Base-by-base conservation (phyloP, 2,329 filamentous ascomycete species). In the Ophioceras dolichostomum region DNA sequence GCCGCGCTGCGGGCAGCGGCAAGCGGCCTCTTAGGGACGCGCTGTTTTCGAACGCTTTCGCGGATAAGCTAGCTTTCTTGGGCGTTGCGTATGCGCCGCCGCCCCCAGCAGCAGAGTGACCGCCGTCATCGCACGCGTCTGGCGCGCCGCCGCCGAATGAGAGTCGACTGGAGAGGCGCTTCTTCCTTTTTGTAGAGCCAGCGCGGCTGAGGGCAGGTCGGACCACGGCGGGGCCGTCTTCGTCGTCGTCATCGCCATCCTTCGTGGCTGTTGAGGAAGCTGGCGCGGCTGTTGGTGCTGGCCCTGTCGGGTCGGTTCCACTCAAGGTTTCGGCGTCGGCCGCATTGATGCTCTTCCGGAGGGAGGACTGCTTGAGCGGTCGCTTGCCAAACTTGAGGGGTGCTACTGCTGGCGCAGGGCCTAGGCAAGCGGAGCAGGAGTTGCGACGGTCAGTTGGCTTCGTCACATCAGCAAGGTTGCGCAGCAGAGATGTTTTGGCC, bases 131-230 rank as follows among this genome's bases (percentile, higher is more conserved):
- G 5, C 64, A 65, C 41, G 69, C 67, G 14, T 67, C 65, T 1
- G 21, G 14, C 17, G 36, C 69, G 34, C 70, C 67, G 20, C 65
- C 65, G 0, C 79, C 84, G 54, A 94, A 93, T 0, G 86, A 93
- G 17, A 93, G 67, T 6, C 82, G 75, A 3, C 84, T 69, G 13
- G 76, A 48, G 3, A 62, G 56, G 2, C 65, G 76, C 4, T 81
- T 79, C 51, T 84, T 89, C 40, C 78, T 73, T 39, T 67, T 73
- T 7, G 60, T 47, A 1, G 70, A 72, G 10, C 59, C 60, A 0
- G 65, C 60, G 10, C 68, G 65, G 26, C 60, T 61, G 2, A 68
- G 42, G 0, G 56, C 52, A 1, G 73, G 70, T 1, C 68, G 64
- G 6, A 71, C 55, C 1, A 72, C 69, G 1, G 64, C 58, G 0